Percentiles rank a stretch among this genome's conserved stretches.
phyloP scores from a whole-genome alignment of 2,329 filamentous ascomycete species.

The Ilyonectria mors-panacis region DNA sequence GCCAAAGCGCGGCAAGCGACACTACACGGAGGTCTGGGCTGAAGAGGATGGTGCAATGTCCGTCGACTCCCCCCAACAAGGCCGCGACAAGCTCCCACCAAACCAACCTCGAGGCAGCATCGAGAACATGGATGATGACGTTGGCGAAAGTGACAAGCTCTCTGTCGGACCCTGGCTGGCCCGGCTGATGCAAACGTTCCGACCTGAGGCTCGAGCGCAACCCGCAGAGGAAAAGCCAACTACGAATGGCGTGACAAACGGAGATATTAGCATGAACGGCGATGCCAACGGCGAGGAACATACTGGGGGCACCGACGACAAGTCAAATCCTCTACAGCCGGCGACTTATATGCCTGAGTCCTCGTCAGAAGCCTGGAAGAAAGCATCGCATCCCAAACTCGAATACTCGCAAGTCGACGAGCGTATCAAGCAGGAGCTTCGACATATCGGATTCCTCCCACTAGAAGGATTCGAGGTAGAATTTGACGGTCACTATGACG shows the following conservation, averaged over 20 bases:
- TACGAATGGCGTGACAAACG: constrained; percentile 66
- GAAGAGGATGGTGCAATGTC: constrained; percentile 90
- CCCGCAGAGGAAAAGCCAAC: constrained; percentile 70
- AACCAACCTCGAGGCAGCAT: constrained; percentile 90
- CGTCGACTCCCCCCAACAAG: constrained; percentile 75
- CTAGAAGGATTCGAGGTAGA: constrained; percentile 76
- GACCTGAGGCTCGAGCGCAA: constrained; percentile 78
- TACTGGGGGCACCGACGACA: constrained; percentile 55
- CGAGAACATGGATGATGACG: constrained; percentile 87
- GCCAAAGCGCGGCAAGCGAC: constrained; percentile 85
- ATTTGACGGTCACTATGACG: constrained; percentile 91
- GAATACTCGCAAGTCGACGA: constrained; percentile 92
- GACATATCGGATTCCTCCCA: constrained; percentile 89
- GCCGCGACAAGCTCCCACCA: constrained; percentile 77
- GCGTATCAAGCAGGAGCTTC: constrained; percentile 90
- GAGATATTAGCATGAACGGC: constrained; percentile 70
- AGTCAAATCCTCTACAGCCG: constrained; percentile 66
- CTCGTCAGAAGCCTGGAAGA: constrained; percentile 82
- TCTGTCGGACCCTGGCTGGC: constrained; percentile 90
- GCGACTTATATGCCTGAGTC: constrained; percentile 87
- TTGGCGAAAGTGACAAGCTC: constrained; percentile 90
- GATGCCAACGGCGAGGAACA: constrained; percentile 58
- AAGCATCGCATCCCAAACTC: constrained; percentile 79
- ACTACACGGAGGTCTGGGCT: constrained; percentile 93
- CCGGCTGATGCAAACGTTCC: constrained; percentile 84